These are phyloP conservation scores for Phytomonas sp. DNA, from an alignment of 208 protist species.

Conservation along the genomic window DNA sequence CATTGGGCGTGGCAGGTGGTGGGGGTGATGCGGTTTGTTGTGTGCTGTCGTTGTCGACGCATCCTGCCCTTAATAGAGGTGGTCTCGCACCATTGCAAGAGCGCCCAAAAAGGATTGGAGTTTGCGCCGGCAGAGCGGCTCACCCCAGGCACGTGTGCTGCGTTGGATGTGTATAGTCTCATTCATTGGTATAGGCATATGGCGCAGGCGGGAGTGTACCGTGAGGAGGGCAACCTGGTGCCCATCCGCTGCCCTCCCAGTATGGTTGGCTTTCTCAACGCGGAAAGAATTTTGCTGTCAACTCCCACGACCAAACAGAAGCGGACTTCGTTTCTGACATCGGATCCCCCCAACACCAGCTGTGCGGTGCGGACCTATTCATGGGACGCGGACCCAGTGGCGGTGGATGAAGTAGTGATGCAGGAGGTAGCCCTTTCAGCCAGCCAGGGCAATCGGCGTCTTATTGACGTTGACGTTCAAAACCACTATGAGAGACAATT, in stretches of 20 bases:
- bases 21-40: constrained; percentile 33
- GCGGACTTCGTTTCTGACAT: not conserved
- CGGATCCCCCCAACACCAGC: not conserved
- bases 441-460: constrained; percentile 3
- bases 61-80: constrained; percentile 45
- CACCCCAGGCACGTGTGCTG: not conserved
- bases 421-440: not conserved
- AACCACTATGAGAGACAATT: constrained; percentile 56
- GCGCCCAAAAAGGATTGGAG: not conserved
- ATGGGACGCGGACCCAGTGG: constrained; percentile 17
- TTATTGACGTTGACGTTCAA: constrained; percentile 39
- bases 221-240: constrained; percentile 20
- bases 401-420: constrained; percentile 27
- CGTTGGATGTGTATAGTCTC: constrained; percentile 24
- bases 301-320: not conserved
- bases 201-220: constrained; percentile 26
- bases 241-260: constrained; percentile 16
- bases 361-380: not conserved
- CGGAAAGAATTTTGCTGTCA: not conserved
- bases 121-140: constrained; percentile 9
- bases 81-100: constrained; percentile 25
- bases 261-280: not conserved
- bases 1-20: constrained; percentile 69
- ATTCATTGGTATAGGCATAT: constrained; percentile 34
- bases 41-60: constrained; percentile 39